Percentiles rank a stretch among this genome's conserved stretches.
Conservation (phyloP, 225 moss, liverwort and hornwort genomes). For the Anthoceros angustus region DNA sequence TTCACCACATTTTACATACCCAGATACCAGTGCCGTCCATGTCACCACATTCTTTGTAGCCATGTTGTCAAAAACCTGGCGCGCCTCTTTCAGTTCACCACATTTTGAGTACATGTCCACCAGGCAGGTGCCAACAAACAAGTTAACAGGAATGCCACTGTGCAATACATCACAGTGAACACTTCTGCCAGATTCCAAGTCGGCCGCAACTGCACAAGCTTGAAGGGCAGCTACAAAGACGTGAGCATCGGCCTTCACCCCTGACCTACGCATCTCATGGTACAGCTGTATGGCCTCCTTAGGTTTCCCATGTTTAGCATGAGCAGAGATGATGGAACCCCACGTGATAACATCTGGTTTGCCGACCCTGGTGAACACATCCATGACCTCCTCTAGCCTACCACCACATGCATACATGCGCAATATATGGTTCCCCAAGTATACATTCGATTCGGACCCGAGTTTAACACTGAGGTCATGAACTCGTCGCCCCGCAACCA, state of each 20-base stretch:
- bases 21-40: not conserved
- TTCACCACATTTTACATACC: not conserved
- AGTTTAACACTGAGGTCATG: too few relatives aligned
- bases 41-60: not conserved
- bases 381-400: not conserved
- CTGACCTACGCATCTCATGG: not conserved
- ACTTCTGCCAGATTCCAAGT: not conserved
- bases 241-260: not conserved
- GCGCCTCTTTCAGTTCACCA: not conserved
- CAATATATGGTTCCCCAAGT: too few relatives aligned
- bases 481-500: too few relatives aligned
- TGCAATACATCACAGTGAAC: not conserved
- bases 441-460: too few relatives aligned
- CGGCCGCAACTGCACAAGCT: not conserved
- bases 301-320: not conserved
- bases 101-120: slow-evolving; percentile 4
- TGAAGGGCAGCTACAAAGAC: not conserved
- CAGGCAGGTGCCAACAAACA: not conserved
- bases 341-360: not conserved
- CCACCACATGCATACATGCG: too few relatives aligned
- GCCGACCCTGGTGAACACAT: not conserved
- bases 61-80: not conserved
- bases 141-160: not conserved
- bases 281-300: not conserved
- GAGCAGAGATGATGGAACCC: not conserved